These are phyloP conservation scores for Aspergillus vadensis DNA, from an alignment of 2,329 filamentous ascomycete genomes.

Conservation along the genomic window DNA sequence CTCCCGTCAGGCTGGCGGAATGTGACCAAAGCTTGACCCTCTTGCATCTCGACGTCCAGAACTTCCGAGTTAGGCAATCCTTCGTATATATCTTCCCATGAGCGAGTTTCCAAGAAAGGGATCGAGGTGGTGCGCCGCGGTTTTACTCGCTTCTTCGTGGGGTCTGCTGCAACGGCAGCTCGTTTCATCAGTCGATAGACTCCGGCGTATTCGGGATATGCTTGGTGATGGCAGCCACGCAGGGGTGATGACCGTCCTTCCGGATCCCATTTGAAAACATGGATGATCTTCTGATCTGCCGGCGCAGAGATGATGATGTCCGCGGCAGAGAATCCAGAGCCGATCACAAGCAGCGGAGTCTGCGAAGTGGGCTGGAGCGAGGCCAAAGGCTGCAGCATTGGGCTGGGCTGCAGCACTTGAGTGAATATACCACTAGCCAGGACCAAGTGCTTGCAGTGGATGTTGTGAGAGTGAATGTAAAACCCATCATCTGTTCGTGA, in stretches of 20 bases:
- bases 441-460: slow-evolving; percentile 59
- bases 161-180: slow-evolving; percentile 37
- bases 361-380: slow-evolving; percentile 29
- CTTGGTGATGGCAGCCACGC: slow-evolving; percentile 60
- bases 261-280: slow-evolving; percentile 63
- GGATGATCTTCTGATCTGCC: slow-evolving; percentile 56
- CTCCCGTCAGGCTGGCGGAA: slow-evolving; percentile 49
- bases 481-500: slow-evolving; percentile 51
- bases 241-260: slow-evolving; percentile 58
- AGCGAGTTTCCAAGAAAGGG: slow-evolving; percentile 50
- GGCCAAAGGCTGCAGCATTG: slow-evolving; percentile 51
- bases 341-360: slow-evolving; percentile 57
- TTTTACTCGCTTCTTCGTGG: slow-evolving; percentile 26
- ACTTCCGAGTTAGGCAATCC: slow-evolving; percentile 58
- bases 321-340: slow-evolving; percentile 64
- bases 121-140: slow-evolving; percentile 43
- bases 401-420: slow-evolving; percentile 54
- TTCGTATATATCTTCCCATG: slow-evolving; percentile 57
- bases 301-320: slow-evolving; percentile 61
- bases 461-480: slow-evolving; percentile 53
- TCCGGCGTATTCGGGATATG: slow-evolving; percentile 64
- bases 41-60: slow-evolving; percentile 37
- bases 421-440: slow-evolving; percentile 63
- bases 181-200: slow-evolving; percentile 64
- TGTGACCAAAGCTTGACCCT: slow-evolving; percentile 41